A percentile compares a stretch with the other conserved stretches of the same genome.
Evolutionary conservation across 164 flowering plant genomes (phyloP).

Genomic region (Chloranthus sessilifolius): DNA sequence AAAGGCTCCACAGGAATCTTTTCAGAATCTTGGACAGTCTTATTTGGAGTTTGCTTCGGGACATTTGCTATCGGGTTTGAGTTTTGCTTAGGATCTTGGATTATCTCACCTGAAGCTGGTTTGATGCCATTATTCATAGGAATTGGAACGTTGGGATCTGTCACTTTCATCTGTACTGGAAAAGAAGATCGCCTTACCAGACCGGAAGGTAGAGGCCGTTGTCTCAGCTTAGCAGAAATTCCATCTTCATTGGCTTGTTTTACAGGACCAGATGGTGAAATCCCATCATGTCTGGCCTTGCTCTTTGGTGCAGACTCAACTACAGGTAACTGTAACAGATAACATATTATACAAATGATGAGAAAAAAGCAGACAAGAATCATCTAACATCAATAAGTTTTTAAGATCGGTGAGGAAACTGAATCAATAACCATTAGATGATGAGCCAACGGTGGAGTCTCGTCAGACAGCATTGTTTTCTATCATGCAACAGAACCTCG

Average conservation of each 20-base stretch:
- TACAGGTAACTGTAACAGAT: slow-evolving; percentile 47
- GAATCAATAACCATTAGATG: no score
- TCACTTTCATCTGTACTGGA: slow-evolving; percentile 42
- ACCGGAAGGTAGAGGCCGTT: slow-evolving; percentile 53
- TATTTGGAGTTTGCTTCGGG: slow-evolving; percentile 11
- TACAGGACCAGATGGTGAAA: slow-evolving; percentile 48
- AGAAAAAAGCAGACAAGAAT: slow-evolving; percentile 1
- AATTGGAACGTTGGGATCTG: slow-evolving; percentile 30
- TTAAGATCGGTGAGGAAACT: no score
- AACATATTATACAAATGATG: slow-evolving; percentile 5
- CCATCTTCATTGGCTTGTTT: slow-evolving; percentile 60
- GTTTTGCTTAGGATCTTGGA: slow-evolving; percentile 29
- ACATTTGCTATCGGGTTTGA: slow-evolving; percentile 19
- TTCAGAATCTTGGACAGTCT: slow-evolving; percentile 19
- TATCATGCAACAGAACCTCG: no score
- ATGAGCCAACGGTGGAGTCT: no score
- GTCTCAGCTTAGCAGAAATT: slow-evolving; percentile 41
- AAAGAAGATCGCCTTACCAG: slow-evolving; percentile 51
- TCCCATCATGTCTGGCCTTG: slow-evolving; percentile 58
- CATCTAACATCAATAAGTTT: no score
- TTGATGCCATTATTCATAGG: slow-evolving; percentile 19
- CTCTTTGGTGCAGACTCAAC: slow-evolving; percentile 63
- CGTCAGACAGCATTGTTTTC: no score
- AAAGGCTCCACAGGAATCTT: slow-evolving; percentile 22
- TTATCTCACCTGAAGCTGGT: slow-evolving; percentile 21